A percentile compares a stretch with the other conserved stretches of the same genome.
Conservation (phyloP, 2,329 filamentous ascomycete species). For the Botryotinia globosa region DNA sequence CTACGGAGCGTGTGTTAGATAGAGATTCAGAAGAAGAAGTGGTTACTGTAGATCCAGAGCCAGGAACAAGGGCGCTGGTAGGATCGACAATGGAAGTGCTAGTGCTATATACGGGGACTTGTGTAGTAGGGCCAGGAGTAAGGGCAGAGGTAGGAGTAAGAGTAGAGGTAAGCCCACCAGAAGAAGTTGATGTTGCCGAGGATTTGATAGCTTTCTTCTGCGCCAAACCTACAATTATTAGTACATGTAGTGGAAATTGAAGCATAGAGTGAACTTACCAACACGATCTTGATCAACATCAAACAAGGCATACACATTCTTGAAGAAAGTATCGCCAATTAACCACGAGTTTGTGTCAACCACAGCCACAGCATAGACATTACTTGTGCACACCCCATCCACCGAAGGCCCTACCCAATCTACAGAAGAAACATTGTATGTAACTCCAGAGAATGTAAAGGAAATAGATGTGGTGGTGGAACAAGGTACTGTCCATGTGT, state of each 20-base stretch:
- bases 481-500: constrained; percentile 72
- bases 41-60: neutral
- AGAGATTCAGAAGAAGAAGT: constrained; percentile 1
- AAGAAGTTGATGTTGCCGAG: constrained; percentile 18
- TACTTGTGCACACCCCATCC: constrained; percentile 59
- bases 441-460: constrained; percentile 65
- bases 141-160: neutral
- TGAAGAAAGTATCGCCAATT: constrained; percentile 81
- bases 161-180: constrained; percentile 22
- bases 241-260: neutral
- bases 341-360: constrained; percentile 63
- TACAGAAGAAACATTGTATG: constrained; percentile 62
- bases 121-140: neutral
- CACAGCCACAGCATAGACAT: constrained; percentile 69
- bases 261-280: constrained; percentile 46
- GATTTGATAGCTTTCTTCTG: neutral
- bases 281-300: constrained; percentile 68
- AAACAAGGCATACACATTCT: constrained; percentile 86
- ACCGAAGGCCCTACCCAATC: constrained; percentile 63
- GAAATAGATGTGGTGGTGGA: constrained; percentile 58
- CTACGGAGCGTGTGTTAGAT: constrained; percentile 7
- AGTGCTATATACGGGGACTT: constrained; percentile 3
- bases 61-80: neutral
- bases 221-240: constrained; percentile 19
- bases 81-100: neutral